Conservation (phyloP, 2,329 filamentous ascomycete genomes). For the Diaporthe eres region DNA sequence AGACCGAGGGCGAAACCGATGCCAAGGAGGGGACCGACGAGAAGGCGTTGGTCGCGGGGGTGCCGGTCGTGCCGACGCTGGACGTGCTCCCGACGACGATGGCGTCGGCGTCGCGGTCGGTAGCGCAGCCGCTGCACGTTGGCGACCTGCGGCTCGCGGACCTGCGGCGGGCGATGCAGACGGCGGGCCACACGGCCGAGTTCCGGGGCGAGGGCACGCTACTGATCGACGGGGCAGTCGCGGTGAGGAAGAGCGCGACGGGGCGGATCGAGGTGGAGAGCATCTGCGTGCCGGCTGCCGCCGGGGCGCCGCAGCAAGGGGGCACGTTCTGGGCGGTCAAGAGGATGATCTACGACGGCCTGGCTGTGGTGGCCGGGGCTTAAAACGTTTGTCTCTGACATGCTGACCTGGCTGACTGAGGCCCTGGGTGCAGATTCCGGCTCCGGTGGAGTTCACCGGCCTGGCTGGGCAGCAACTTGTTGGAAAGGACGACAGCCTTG, state of each 20-base stretch:
- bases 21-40: conserved; percentile 43
- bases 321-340: conserved; percentile 89
- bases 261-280: conserved; percentile 91
- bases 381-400: conserved; percentile 51
- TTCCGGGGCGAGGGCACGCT: conserved; percentile 94
- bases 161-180: conserved; percentile 85
- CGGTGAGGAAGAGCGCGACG: conserved; percentile 89
- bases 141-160: conserved; percentile 93
- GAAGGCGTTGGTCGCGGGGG: conserved; percentile 39
- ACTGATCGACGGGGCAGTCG: conserved; percentile 88
- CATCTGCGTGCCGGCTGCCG: conserved; percentile 68
- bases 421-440: not conserved
- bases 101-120: conserved; percentile 80
- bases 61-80: conserved; percentile 61
- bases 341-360: conserved; percentile 90
- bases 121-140: conserved; percentile 91
- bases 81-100: conserved; percentile 71
- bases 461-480: not conserved
- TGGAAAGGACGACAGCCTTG: not conserved
- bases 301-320: conserved; percentile 63
- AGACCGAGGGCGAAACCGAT: conserved; percentile 54
- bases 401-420: not conserved
- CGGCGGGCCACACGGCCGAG: conserved; percentile 87
- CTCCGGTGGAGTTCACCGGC: conserved; percentile 3
- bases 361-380: conserved; percentile 88